Base-by-base conservation (phyloP, 306 rosid genomes). In the Notholithocarpus densiflorus region DNA sequence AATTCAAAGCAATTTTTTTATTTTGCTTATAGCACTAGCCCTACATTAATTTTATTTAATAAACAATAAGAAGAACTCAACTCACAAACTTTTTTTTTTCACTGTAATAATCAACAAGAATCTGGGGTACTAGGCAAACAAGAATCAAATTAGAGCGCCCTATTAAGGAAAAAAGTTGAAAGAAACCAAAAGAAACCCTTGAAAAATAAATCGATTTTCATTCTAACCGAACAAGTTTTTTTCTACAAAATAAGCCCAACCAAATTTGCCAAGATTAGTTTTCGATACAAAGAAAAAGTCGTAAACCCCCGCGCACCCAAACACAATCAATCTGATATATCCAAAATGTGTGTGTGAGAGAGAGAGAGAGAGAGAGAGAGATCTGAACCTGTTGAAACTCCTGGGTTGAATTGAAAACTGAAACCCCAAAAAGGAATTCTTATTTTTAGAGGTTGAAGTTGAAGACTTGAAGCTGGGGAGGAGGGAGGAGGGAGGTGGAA, bases 361-460 rank as follows among this genome's bases (percentile, higher is more conserved):
- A 18, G 59, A 18, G 59, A 55, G 59, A 55, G 61, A 56, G 61
- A 56, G 62, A n/a, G 62, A 57, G 64, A 57, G 64, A 21, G 15
- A 21, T 55, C 60, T n/a, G 24, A 57, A 57, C 64, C 64, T 57
- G 17, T 77, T 55, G 81, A 80, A 59, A 71, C 34, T 31, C 14
- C 4, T 21, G 27, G 15, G 56, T 19, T 18, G 13, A 71, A 43
- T 71, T 20, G 19, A 13, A 19, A 77, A 83, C 77, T 20, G 19
- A 18, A 19, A 77, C 77, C 77, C 81, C 83, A 61, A 53, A 21
- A 8, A 3, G 10, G 79, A 68, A 68, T 31, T 37, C 48, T 5
- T 72, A 70, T 18, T 40, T 21, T 21, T 32, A 51, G 27, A 5
- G 5, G 31, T 26, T 54, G 11, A 72, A 59, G 45, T 5, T 7